A percentile compares a stretch with the other conserved stretches of the same genome.
Conservation (phyloP, 2,329 filamentous ascomycete genomes). For the Hymenoscyphus repandus region DNA sequence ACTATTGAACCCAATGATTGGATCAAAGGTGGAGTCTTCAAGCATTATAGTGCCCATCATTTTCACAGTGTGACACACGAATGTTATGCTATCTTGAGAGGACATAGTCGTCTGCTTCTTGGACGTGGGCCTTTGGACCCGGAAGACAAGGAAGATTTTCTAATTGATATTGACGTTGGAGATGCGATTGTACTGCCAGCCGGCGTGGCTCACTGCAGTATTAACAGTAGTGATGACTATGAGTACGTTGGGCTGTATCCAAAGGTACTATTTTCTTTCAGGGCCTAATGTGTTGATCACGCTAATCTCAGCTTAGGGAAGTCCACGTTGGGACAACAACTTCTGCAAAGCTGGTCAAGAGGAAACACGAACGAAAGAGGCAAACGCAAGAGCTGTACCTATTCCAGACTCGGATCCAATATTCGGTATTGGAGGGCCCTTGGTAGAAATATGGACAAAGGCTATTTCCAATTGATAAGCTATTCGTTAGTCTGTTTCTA, state of each 20-base stretch:
- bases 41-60: conserved; percentile 18
- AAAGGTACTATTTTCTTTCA: conserved; percentile 19
- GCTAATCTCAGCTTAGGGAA: conserved; percentile 8
- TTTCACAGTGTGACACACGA: conserved; percentile 36
- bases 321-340: conserved; percentile 23
- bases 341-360: conserved; percentile 20
- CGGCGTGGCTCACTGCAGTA: conserved; percentile 32
- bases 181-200: conserved; percentile 35
- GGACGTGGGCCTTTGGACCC: conserved; percentile 28
- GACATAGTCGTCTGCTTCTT: conserved; percentile 27
- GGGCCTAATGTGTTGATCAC: background rate
- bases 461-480: background rate
- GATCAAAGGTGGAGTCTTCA: conserved; percentile 28
- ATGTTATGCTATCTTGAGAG: conserved; percentile 33
- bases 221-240: conserved; percentile 29
- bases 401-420: conserved; percentile 18
- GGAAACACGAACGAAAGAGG: conserved; percentile 15
- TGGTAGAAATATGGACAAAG: conserved; percentile 18
- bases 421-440: conserved; percentile 16
- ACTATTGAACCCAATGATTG: conserved; percentile 30
- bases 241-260: conserved; percentile 35
- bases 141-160: conserved; percentile 7
- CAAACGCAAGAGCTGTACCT: conserved; percentile 18
- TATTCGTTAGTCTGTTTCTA: too few relatives aligned
- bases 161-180: conserved; percentile 21